Percentiles rank a stretch among this genome's conserved stretches.
These are phyloP conservation scores for Solanum clarkiae DNA, from an alignment of 257 asterid genomes.

Conservation along the genomic window DNA sequence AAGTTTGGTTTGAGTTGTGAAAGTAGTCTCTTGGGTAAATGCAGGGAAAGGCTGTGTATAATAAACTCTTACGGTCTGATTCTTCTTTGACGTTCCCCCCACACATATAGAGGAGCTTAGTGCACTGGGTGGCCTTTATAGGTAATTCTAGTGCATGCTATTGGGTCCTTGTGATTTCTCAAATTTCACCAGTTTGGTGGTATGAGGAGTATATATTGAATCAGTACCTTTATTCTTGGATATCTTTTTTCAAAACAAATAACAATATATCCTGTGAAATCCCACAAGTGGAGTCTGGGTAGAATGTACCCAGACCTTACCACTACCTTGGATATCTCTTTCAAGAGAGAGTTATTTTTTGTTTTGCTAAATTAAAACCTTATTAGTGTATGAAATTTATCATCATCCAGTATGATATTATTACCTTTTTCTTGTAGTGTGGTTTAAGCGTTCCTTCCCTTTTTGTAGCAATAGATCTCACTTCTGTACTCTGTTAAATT, in stretches of 20 bases:
- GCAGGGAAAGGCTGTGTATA: background rate
- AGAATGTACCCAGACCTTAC: too few relatives aligned
- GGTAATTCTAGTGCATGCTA: background rate
- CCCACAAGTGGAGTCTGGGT: too few relatives aligned
- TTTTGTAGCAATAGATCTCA: background rate
- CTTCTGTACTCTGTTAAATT: background rate
- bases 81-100: background rate
- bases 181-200: background rate
- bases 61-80: background rate
- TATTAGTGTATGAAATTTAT: background rate
- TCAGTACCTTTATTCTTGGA: background rate
- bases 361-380: background rate
- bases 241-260: background rate
- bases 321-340: background rate
- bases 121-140: background rate
- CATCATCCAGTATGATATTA: background rate
- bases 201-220: background rate
- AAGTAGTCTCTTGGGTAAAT: background rate
- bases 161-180: background rate
- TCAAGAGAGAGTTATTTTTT: background rate
- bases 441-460: background rate
- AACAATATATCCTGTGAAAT: too few relatives aligned
- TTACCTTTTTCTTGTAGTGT: background rate
- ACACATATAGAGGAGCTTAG: background rate
- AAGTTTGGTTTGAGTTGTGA: background rate